Percentiles rank a stretch among this genome's conserved stretches.
Conservation (phyloP, 441 rosid species). For the Geranium incanum region DNA sequence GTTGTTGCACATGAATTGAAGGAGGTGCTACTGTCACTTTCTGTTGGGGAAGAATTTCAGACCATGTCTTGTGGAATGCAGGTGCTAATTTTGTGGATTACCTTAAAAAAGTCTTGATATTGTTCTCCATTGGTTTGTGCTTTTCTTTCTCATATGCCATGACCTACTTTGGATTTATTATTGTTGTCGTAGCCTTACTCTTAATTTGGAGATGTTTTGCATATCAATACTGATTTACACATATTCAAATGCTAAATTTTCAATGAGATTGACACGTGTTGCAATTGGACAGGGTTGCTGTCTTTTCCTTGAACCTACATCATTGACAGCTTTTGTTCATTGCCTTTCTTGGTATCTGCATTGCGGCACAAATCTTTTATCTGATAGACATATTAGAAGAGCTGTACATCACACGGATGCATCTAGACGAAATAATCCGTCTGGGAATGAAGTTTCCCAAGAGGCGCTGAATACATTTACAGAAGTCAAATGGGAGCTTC, state of each 20-base stretch:
- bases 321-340: slow-evolving; percentile 40
- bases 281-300: slow-evolving; percentile 67
- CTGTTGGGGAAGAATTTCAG: slow-evolving; percentile 51
- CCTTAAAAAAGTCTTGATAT: not conserved
- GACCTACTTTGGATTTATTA: not conserved
- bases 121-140: slow-evolving; percentile 6
- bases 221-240: slow-evolving; percentile 12
- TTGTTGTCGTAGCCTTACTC: not conserved
- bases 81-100: slow-evolving; percentile 40
- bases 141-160: slow-evolving; percentile 15
- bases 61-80: slow-evolving; percentile 46
- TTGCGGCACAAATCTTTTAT: slow-evolving; percentile 29
- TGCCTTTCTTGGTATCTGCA: slow-evolving; percentile 41
- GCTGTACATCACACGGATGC: slow-evolving; percentile 27
- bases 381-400: slow-evolving; percentile 30
- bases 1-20: slow-evolving; percentile 44
- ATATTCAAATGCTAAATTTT: slow-evolving; percentile 7
- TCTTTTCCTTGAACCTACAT: slow-evolving; percentile 54
- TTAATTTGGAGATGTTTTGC: slow-evolving; percentile 7
- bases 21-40: slow-evolving; percentile 51
- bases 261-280: slow-evolving; percentile 27
- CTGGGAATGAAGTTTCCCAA: slow-evolving; percentile 20
- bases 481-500: slow-evolving; percentile 31
- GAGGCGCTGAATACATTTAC: slow-evolving; percentile 27
- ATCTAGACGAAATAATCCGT: slow-evolving; percentile 22